These are phyloP conservation scores for Solanum gracilifrons DNA, from an alignment of 257 asterid genomes.

Conservation along the genomic window DNA sequence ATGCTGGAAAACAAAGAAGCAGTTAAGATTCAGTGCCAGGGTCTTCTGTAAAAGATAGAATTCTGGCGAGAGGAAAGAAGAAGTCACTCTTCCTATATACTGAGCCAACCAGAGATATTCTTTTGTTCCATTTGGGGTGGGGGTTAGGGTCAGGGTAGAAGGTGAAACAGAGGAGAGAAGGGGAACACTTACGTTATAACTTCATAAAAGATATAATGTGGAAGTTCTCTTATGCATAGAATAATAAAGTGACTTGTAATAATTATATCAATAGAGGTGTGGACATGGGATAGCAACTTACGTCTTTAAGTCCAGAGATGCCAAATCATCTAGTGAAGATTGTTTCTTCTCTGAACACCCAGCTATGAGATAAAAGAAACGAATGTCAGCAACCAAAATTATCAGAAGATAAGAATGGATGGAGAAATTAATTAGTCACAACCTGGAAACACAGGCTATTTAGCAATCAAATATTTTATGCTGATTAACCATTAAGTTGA, in stretches of 20 bases:
- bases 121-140: neutral
- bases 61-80: neutral
- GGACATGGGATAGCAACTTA: slow-evolving; percentile 16
- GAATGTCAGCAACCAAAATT: neutral
- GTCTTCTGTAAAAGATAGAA: neutral
- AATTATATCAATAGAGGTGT: neutral
- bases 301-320: slow-evolving; percentile 76
- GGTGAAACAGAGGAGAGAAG: neutral
- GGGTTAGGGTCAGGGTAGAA: neutral
- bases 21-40: neutral
- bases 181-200: neutral
- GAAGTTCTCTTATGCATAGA: neutral
- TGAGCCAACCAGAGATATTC: neutral
- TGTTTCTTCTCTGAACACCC: slow-evolving; percentile 59
- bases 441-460: neutral
- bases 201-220: neutral
- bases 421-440: neutral
- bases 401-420: neutral
- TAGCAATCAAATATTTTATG: neutral
- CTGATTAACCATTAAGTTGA: neutral
- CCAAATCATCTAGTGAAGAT: slow-evolving; percentile 50
- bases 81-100: neutral
- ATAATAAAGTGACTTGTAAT: neutral
- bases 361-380: slow-evolving; percentile 17
- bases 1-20: neutral